These are phyloP conservation scores for Macrophomina tecta DNA, from an alignment of 2,329 filamentous ascomycete species.

Conservation along the genomic window DNA sequence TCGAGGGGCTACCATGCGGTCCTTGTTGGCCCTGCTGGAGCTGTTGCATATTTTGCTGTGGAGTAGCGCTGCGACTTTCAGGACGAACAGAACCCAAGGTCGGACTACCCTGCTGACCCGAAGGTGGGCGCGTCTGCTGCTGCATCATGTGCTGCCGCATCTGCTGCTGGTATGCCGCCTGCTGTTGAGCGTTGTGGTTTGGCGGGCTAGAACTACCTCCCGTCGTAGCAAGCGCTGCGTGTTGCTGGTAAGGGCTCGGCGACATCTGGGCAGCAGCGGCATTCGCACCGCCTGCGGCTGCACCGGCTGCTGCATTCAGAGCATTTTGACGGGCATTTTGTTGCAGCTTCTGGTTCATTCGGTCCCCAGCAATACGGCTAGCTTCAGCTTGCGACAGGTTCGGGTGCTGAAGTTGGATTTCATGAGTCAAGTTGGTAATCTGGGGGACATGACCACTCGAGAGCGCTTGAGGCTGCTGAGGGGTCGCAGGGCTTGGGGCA, in stretches of 20 bases:
- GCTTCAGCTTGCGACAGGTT: conserved; percentile 15
- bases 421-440: conserved; percentile 25
- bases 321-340: conserved; percentile 31
- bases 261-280: conserved; percentile 7
- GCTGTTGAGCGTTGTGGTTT: conserved; percentile 12
- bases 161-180: conserved; percentile 40
- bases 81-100: conserved; percentile 30
- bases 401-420: conserved; percentile 25
- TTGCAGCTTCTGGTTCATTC: conserved; percentile 22
- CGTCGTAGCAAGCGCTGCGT: conserved; percentile 13
- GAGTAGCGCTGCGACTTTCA: conserved; percentile 46
- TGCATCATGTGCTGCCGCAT: conserved; percentile 46
- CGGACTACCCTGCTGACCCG: conserved; percentile 35
- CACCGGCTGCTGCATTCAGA: conserved; percentile 41
- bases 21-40: conserved; percentile 14
- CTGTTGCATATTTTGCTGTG: conserved; percentile 33
- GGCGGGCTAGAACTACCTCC: conserved; percentile 27
- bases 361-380: conserved; percentile 21
- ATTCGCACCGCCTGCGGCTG: conserved; percentile 8
- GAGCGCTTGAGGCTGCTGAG: conserved; percentile 27
- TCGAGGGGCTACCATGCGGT: conserved; percentile 10
- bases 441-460: conserved; percentile 27
- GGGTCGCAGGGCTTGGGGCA: neutral
- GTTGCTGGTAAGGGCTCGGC: conserved; percentile 27
- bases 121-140: conserved; percentile 37